Evolutionary conservation across 2,329 filamentous ascomycete genomes (phyloP), one percentile per base, ranked within the genome.

Genomic region (Lachnellula cervina): DNA sequence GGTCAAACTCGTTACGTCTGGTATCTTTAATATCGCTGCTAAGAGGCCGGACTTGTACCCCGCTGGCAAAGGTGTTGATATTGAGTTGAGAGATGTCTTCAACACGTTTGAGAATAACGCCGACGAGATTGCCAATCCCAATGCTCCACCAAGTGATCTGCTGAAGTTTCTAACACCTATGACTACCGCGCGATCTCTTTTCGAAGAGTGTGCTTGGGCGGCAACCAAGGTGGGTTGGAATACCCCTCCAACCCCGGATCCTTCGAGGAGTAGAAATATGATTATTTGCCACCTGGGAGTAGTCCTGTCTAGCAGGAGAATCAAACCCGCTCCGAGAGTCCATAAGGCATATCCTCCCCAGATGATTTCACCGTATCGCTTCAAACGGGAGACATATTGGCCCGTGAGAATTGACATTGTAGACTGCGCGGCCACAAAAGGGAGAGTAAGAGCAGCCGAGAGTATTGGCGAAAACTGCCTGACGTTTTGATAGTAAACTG

Each of bases 141-240:
- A 73, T 1, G 82, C 74, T 23, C 82, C 83, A 9, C 84, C 83
- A 3, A 82, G 71, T 47, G 77, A 79, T 7, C 84, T 77, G 57
- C 85, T 74, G 64, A 86, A 86, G 61, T 87, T 87, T 1, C 83
- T 75, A 51, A 80, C 78, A 2, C 80, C 81, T 37, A 84, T 86
- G 19, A 84, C 77, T 1, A 86, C 79, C 0, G 84, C 83, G 19
- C 83, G 76, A 44, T 85, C 78, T 0, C 76, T 70, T 64, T 81
- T 82, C 1, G 74, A 72, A 21, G 75, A 78, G 65, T 85, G 80
- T 0, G 81, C 80, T 64, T 84, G 81, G 14, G 81, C 67, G 1
- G 82, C 83, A 5, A 85, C 76, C 0, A 86, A 71, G 0, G 74
- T 76, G 4, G 74, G 74, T 57, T 77, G 74, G 52, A 77, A 75